phyloP scores from a whole-genome alignment of 2,329 filamentous ascomycete species.

The Venturia effusa region DNA sequence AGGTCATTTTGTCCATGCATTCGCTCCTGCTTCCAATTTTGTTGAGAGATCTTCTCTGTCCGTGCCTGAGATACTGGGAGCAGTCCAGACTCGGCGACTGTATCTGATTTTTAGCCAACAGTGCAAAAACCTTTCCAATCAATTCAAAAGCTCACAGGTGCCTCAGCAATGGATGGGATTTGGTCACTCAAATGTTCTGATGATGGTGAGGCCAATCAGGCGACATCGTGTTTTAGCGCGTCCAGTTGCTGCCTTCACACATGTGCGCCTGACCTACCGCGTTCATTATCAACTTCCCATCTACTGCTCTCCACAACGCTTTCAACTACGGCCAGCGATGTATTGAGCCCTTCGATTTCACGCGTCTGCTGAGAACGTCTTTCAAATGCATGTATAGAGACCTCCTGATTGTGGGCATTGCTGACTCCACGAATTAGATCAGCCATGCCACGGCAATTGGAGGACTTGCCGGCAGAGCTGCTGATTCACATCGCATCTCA shows the following conservation, averaged over 20 bases:
- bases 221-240: constrained; percentile 1
- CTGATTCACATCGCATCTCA: constrained; percentile 43
- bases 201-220: background rate
- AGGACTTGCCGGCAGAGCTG: constrained; percentile 45
- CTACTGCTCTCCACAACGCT: too few species aligned
- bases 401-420: background rate
- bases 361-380: too few species aligned
- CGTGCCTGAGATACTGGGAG: too few species aligned
- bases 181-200: background rate
- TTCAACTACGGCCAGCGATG: too few species aligned
- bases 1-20: background rate
- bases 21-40: too few species aligned
- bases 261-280: too few species aligned
- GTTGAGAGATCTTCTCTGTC: too few species aligned
- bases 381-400: background rate
- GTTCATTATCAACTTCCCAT: too few species aligned
- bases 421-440: background rate
- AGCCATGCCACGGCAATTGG: background rate
- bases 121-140: background rate
- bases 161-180: too few species aligned
- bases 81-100: background rate
- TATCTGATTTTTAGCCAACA: background rate
- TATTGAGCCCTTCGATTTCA: too few species aligned
- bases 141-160: background rate
- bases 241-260: too few species aligned